Conservation (phyloP, 352 stramenopile species). For the Globisporangium sylvaticum region DNA sequence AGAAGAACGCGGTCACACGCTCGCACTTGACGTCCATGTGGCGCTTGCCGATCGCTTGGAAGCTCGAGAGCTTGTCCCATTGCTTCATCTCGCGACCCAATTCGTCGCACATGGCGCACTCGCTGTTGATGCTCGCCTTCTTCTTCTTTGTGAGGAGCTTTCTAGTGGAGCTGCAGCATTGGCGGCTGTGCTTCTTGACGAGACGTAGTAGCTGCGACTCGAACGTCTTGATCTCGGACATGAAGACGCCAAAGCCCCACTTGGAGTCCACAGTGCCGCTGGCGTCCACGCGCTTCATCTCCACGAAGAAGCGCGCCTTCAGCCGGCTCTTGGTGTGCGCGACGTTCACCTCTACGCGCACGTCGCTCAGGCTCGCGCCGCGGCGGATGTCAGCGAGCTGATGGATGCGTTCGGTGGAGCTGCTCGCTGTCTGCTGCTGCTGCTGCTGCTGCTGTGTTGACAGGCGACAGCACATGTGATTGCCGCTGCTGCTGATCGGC, state of each 20-base stretch:
- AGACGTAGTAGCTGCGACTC: conserved; percentile 31
- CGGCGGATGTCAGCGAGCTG: conserved; percentile 57
- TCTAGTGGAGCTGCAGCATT: not conserved
- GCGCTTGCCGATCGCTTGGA: conserved; percentile 39
- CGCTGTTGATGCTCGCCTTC: conserved; percentile 3
- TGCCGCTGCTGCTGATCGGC: not conserved
- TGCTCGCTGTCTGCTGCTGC: not conserved
- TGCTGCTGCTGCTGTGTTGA: not conserved
- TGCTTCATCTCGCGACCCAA: conserved; percentile 34
- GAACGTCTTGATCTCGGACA: conserved; percentile 40
- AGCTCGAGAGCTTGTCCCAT: conserved; percentile 34
- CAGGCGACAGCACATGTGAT: not conserved
- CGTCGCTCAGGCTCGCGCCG: conserved; percentile 45
- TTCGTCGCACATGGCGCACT: conserved; percentile 41
- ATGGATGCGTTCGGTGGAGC: conserved; percentile 21
- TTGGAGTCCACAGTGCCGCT: conserved; percentile 10
- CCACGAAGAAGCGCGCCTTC: conserved; percentile 50
- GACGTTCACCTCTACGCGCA: conserved; percentile 40
- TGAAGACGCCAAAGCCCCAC: conserved; percentile 19
- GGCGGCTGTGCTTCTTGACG: conserved; percentile 28
- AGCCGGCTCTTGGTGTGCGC: conserved; percentile 45
- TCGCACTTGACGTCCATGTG: conserved; percentile 50
- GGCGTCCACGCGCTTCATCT: conserved; percentile 26
- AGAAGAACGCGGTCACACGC: conserved; percentile 41
- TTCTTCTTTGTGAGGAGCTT: conserved; percentile 11